These are phyloP conservation scores for Naganishia randhawae DNA, from an alignment of 768 basidiomycete genomes.

Conservation along the genomic window DNA sequence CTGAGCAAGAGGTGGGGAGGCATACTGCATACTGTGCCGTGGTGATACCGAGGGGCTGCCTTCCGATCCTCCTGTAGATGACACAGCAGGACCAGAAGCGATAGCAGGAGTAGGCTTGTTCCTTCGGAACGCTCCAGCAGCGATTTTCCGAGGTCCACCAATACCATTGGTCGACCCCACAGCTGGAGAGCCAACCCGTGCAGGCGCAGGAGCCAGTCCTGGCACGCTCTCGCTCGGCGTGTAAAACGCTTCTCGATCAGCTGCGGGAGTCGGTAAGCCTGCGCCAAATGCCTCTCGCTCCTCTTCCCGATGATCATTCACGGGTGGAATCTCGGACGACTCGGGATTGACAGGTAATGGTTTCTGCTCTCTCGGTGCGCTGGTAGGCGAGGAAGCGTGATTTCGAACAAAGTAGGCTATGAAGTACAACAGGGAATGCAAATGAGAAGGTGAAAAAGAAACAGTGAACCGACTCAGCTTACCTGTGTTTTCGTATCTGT, in stretches of 20 bases:
- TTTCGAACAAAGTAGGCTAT: slow-evolving; percentile 24
- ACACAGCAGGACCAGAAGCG: background rate
- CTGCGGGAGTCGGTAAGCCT: slow-evolving; percentile 3
- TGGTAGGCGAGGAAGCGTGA: slow-evolving; percentile 20
- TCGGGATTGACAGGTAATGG: background rate
- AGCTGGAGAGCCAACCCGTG: slow-evolving; percentile 10
- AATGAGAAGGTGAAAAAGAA: background rate
- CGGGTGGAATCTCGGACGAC: slow-evolving; percentile 6
- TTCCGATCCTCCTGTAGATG: background rate
- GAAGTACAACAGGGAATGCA: background rate
- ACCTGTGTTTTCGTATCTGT: slow-evolving; percentile 28
- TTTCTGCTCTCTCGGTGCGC: slow-evolving; percentile 4
- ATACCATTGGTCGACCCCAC: slow-evolving; percentile 10
- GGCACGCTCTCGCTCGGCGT: slow-evolving; percentile 18
- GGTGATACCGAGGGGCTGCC: slow-evolving; percentile 4
- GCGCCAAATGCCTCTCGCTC: slow-evolving; percentile 22
- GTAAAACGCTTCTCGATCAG: slow-evolving; percentile 22
- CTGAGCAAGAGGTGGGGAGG: background rate
- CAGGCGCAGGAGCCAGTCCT: background rate
- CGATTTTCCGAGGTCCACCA: slow-evolving; percentile 26
- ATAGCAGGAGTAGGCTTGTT: slow-evolving; percentile 24
- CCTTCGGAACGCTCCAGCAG: slow-evolving; percentile 29
- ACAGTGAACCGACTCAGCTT: background rate
- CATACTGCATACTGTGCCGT: slow-evolving; percentile 8
- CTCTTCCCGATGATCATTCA: background rate